Conservation (phyloP, 1,284 basidiomycete species). For the Trichosporon asahii region DNA sequence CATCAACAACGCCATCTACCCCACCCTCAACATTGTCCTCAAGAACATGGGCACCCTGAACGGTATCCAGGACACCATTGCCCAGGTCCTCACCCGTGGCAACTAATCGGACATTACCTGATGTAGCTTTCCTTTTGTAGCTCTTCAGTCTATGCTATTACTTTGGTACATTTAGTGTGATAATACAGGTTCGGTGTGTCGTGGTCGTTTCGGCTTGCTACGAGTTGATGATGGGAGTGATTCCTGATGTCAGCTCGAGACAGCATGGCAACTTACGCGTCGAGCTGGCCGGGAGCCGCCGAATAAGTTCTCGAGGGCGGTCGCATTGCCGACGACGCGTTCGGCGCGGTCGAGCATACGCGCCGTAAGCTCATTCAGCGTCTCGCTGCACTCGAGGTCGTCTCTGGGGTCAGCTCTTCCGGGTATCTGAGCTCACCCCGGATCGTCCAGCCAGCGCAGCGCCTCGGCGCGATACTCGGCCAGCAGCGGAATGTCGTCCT, state of each 20-base stretch:
- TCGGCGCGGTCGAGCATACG: background rate
- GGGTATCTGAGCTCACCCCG: background rate
- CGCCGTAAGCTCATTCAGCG: background rate
- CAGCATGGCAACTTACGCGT: background rate
- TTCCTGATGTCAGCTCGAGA: background rate
- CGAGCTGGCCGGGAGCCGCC: background rate
- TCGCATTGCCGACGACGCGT: background rate
- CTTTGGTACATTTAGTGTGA: background rate
- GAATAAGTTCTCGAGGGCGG: background rate
- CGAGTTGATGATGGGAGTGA: background rate
- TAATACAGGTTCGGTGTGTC: background rate
- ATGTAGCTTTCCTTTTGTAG: background rate
- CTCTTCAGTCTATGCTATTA: background rate
- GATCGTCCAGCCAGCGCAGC: conserved; percentile 15
- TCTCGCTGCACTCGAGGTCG: background rate
- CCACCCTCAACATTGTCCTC: background rate
- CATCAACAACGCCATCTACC: background rate
- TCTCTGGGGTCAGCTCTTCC: background rate
- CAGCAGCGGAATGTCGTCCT: conserved; percentile 10
- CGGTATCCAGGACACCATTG: background rate
- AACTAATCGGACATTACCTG: background rate
- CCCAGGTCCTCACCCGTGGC: background rate
- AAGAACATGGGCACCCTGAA: background rate
- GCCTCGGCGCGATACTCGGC: conserved; percentile 17
- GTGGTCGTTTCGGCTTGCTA: background rate